Evolutionary conservation across 805 yeast species (phyloP).

Genomic region (Lipomyces sp.): DNA sequence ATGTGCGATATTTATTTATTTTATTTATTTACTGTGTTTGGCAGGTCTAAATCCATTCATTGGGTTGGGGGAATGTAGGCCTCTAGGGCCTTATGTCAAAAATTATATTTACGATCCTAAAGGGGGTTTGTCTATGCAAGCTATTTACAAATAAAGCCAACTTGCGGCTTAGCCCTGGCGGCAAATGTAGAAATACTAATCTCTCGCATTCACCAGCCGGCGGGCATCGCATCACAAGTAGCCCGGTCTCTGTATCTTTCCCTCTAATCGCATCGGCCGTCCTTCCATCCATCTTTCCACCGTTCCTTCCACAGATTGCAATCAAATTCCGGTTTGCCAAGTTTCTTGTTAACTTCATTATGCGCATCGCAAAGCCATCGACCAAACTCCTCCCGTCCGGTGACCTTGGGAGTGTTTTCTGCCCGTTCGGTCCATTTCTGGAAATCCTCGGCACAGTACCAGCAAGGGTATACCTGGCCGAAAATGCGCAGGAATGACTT

Average conservation of each 20-base stretch:
- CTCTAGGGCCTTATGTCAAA: no score
- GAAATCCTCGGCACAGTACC: slow-evolving; percentile 90
- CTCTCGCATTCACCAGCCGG: no score
- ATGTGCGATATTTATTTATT: no score
- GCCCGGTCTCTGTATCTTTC: neutral
- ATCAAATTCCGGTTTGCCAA: slow-evolving; percentile 85
- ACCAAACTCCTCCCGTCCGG: slow-evolving; percentile 74
- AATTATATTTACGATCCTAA: neutral
- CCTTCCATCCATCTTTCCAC: slow-evolving; percentile 95
- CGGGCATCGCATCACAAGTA: no score
- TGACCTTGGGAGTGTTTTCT: slow-evolving; percentile 52
- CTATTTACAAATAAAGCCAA: neutral
- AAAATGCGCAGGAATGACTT: slow-evolving; percentile 69
- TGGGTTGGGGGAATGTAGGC: neutral
- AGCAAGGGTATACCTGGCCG: slow-evolving; percentile 86
- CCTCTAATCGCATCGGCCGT: slow-evolving; percentile 54
- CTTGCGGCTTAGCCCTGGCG: neutral
- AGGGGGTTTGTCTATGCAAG: neutral
- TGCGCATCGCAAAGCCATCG: slow-evolving; percentile 95
- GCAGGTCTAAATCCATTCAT: no score
- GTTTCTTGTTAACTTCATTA: slow-evolving; percentile 83
- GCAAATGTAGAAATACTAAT: neutral
- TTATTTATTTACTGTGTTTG: no score
- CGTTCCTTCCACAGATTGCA: slow-evolving; percentile 90
- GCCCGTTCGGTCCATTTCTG: slow-evolving; percentile 58